phyloP scores from a whole-genome alignment of 108 stramenopile genomes.

The Skeletonema potamos region DNA sequence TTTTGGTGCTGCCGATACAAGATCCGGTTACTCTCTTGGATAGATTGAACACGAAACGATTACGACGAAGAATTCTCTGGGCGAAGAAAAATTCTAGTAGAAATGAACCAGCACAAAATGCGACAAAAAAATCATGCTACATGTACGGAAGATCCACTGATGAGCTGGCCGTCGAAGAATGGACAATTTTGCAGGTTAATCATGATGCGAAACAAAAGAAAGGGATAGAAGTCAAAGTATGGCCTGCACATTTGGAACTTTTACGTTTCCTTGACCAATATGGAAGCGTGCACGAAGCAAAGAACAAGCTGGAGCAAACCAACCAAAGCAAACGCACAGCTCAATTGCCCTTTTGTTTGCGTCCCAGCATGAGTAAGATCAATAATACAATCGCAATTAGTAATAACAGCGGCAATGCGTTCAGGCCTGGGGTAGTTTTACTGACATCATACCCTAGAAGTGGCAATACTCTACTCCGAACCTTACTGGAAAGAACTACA shows the following conservation, averaged over 20 bases:
- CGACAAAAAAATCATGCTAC: slow-evolving; percentile 15
- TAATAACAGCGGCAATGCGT: not conserved
- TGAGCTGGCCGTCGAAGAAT: slow-evolving; percentile 47
- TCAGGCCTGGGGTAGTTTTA: slow-evolving; percentile 45
- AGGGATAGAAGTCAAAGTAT: slow-evolving; percentile 4
- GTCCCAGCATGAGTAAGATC: not conserved
- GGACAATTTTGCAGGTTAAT: slow-evolving; percentile 29
- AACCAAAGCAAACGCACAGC: not conserved
- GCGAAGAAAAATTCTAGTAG: not conserved
- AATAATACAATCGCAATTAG: not conserved
- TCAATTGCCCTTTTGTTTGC: slow-evolving; percentile 24
- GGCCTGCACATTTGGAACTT: slow-evolving; percentile 46
- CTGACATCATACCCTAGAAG: slow-evolving; percentile 89
- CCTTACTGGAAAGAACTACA: slow-evolving; percentile 74
- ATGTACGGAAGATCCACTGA: slow-evolving; percentile 33
- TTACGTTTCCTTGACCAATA: slow-evolving; percentile 23
- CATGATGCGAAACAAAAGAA: not conserved
- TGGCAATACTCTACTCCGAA: slow-evolving; percentile 86
- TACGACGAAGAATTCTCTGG: slow-evolving; percentile 34
- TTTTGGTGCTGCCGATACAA: slow-evolving; percentile 62
- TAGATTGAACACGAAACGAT: slow-evolving; percentile 72
- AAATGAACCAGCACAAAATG: slow-evolving; percentile 9
- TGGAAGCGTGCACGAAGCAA: not conserved
- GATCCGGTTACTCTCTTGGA: slow-evolving; percentile 66
- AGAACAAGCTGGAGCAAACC: not conserved